These are phyloP conservation scores for Mycena venus DNA, from an alignment of 768 basidiomycete species.

Conservation along the genomic window DNA sequence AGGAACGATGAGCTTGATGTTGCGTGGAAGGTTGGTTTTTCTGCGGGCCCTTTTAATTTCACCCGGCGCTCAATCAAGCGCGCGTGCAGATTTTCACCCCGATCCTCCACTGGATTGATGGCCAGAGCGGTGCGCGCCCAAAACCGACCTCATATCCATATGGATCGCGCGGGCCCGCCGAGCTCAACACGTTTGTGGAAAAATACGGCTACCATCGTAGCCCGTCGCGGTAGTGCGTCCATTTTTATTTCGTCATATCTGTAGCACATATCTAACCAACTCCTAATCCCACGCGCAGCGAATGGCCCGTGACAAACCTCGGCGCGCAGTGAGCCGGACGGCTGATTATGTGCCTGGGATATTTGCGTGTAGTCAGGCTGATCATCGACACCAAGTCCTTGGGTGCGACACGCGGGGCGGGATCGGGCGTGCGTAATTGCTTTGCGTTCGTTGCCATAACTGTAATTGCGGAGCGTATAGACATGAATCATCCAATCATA, in stretches of 20 bases:
- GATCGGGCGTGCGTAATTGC: slow-evolving; percentile 9
- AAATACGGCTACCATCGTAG: slow-evolving; percentile 84
- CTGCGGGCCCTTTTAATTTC: background rate
- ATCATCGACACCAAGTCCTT: slow-evolving; percentile 1
- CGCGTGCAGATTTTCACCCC: slow-evolving; percentile 88
- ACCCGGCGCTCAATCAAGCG: background rate
- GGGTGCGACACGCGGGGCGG: slow-evolving; percentile 9
- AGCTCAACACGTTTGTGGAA: slow-evolving; percentile 80
- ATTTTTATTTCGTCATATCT: too few relatives aligned
- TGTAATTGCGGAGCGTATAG: background rate
- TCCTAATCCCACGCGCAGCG: background rate
- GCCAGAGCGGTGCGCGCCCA: slow-evolving; percentile 74
- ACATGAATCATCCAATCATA: background rate
- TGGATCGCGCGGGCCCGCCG: slow-evolving; percentile 92
- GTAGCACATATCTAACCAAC: too few relatives aligned
- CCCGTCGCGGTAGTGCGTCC: slow-evolving; percentile 78
- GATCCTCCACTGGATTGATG: slow-evolving; percentile 97
- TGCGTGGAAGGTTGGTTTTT: slow-evolving; percentile 89
- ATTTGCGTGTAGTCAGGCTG: background rate
- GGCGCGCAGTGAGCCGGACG: background rate
- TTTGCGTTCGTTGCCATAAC: background rate
- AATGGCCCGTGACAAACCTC: slow-evolving; percentile 30
- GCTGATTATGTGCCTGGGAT: background rate
- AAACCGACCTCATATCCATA: slow-evolving; percentile 87
- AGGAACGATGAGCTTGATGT: slow-evolving; percentile 96